These are phyloP conservation scores for Chamaecrista fasciculata DNA, from an alignment of 306 rosid species.

Conservation along the genomic window DNA sequence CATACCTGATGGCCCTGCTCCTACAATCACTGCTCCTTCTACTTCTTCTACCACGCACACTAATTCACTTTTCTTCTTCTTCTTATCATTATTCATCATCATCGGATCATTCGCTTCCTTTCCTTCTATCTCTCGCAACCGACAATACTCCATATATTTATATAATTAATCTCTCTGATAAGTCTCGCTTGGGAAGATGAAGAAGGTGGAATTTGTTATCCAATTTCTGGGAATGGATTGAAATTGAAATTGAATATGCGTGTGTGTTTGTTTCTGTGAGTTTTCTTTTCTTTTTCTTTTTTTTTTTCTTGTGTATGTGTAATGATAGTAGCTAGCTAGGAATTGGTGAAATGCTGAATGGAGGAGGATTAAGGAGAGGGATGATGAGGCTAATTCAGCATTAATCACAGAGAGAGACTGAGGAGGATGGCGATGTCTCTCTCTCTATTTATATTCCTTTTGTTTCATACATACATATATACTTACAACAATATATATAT, in stretches of 20 bases:
- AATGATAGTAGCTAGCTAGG: too few relatives aligned
- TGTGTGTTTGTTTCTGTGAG: slow-evolving; percentile 3
- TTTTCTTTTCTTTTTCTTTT: not conserved
- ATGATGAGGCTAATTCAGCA: slow-evolving; percentile 45
- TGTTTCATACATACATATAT: slow-evolving; percentile 33
- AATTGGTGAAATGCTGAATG: too few relatives aligned
- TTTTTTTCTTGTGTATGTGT: not conserved
- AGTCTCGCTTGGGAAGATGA: too few relatives aligned
- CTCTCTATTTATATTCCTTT: slow-evolving; percentile 31
- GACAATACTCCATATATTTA: slow-evolving; percentile 24
- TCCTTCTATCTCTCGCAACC: slow-evolving; percentile 43
- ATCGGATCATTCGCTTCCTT: slow-evolving; percentile 50
- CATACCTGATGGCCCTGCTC: slow-evolving; percentile 66
- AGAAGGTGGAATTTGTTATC: too few relatives aligned
- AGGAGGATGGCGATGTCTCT: slow-evolving; percentile 38
- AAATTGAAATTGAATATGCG: too few relatives aligned
- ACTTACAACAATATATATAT: slow-evolving; percentile 3
- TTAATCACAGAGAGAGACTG: slow-evolving; percentile 37
- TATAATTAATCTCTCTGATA: not conserved
- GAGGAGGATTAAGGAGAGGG: slow-evolving; percentile 40
- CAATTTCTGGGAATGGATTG: too few relatives aligned
- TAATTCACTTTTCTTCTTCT: slow-evolving; percentile 1
- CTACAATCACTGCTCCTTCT: slow-evolving; percentile 50
- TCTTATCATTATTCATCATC: slow-evolving; percentile 29
- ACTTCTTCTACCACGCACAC: slow-evolving; percentile 29